Evolutionary conservation across 2,329 filamentous ascomycete species (phyloP).

Genomic region (Lecanosticta acicola): DNA sequence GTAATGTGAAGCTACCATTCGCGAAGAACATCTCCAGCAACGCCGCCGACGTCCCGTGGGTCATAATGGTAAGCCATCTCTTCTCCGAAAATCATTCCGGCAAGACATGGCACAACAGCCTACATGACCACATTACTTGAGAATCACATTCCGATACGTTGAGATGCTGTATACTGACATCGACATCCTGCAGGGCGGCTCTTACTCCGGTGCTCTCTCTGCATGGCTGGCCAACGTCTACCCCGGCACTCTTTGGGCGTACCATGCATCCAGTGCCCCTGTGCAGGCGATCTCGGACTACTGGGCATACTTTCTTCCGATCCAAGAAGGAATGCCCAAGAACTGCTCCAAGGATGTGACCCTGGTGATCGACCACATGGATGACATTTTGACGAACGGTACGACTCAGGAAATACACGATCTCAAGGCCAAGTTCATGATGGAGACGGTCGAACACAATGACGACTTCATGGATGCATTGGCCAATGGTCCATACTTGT

Average conservation of each 20-base stretch:
- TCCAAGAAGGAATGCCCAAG: slow-evolving; percentile 53
- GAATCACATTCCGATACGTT: too few species aligned
- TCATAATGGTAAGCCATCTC: slow-evolving; percentile 37
- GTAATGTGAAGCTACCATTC: slow-evolving; percentile 50
- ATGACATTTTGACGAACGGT: slow-evolving; percentile 29
- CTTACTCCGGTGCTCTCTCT: slow-evolving; percentile 52
- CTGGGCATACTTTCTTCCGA: slow-evolving; percentile 54
- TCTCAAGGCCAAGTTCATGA: slow-evolving; percentile 50
- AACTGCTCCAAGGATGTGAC: slow-evolving; percentile 54
- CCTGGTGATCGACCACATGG: slow-evolving; percentile 49
- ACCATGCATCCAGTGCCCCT: slow-evolving; percentile 52
- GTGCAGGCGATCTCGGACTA: slow-evolving; percentile 53
- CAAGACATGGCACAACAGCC: too few species aligned
- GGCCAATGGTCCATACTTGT: slow-evolving; percentile 52
- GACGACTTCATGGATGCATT: slow-evolving; percentile 52
- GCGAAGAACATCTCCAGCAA: slow-evolving; percentile 46
- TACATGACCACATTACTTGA: too few species aligned
- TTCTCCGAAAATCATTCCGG: too few species aligned
- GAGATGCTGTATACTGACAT: too few species aligned
- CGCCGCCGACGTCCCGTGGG: slow-evolving; percentile 52
- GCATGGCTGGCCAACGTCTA: slow-evolving; percentile 51
- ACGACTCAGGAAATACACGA: slow-evolving; percentile 31
- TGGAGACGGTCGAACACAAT: slow-evolving; percentile 46
- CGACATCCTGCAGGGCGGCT: slow-evolving; percentile 41
- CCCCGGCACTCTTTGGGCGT: slow-evolving; percentile 56